These are phyloP conservation scores for Ilex aquifolium DNA, from an alignment of 257 asterid species.

Conservation along the genomic window DNA sequence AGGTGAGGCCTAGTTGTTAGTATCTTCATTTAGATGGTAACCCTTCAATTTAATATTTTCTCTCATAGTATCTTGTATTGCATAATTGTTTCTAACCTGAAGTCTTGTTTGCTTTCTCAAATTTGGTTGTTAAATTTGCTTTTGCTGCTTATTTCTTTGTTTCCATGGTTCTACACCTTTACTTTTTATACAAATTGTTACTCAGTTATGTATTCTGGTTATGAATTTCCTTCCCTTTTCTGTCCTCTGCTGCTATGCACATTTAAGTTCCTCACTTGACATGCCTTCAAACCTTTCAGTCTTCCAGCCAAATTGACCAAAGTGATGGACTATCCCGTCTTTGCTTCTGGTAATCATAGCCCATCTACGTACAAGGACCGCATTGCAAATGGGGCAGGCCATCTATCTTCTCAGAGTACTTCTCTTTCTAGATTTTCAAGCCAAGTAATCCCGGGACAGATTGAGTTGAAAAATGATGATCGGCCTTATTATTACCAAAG, in stretches of 20 bases:
- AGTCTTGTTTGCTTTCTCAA: no score
- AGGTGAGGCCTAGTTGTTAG: no score
- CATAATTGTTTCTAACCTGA: no score
- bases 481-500: slow-evolving; percentile 27
- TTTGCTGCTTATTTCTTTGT: no score
- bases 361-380: slow-evolving; percentile 24
- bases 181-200: no score
- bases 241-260: neutral
- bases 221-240: neutral
- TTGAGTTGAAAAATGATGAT: slow-evolving; percentile 21
- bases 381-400: slow-evolving; percentile 15
- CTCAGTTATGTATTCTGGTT: neutral
- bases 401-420: slow-evolving; percentile 25
- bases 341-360: slow-evolving; percentile 31
- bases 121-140: no score
- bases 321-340: slow-evolving; percentile 33
- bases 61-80: no score
- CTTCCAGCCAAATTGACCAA: slow-evolving; percentile 44
- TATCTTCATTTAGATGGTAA: no score
- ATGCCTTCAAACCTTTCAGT: slow-evolving; percentile 29
- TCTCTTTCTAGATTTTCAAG: slow-evolving; percentile 42
- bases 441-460: slow-evolving; percentile 22
- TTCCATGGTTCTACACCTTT: no score
- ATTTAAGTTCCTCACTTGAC: slow-evolving; percentile 1
- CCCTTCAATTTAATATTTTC: no score